Evolutionary conservation across 2,329 filamentous ascomycete species (phyloP), one percentile per base, ranked within the genome.

Genomic region (Sporothrix dimorphospora): DNA sequence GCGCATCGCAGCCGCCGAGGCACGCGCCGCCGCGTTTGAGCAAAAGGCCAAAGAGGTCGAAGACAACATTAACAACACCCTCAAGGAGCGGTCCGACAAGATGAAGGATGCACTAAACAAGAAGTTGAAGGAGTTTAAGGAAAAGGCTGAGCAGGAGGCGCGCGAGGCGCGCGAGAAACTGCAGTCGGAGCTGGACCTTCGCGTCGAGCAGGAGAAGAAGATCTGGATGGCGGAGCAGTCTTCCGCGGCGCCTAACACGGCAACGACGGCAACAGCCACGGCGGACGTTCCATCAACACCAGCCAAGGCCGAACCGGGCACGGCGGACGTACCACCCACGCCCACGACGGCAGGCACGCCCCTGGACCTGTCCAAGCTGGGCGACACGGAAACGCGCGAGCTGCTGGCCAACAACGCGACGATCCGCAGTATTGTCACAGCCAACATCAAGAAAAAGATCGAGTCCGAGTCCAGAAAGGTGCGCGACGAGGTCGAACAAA

Each of bases 401-500:
- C 82, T 91, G 72, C 79, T 91, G 57, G 80, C 85, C 3, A 87
- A 82, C 14, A 90, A 91, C 76, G 76, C 83, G 1, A 89, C 87
- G 0, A 82, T 88, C 45, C 88, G 88, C 79, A 84, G 81, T 75
- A 89, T 90, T 72, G 82, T 91, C 72, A 81, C 85, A 12, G 83
- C 82, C 49, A 91, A 91, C 24, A 87, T 93, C 70, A 92, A 88
- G 78, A 91, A 91, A 78, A 91, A 93, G 80, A 86, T 93, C 34
- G 88, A 91, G 14, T 82, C 84, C 1, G 87, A 94, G 77, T 86
- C 87, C n/a, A 85, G 87, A 72, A 90, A 87, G 78, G 79, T 89
- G 40, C 87, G 86, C 75, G 82, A 86, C 1, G 88, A 89, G 76
- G 80, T 83, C 4, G 85, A 89, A 76, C 81, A 81, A 38, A 76